A percentile compares a stretch with the other conserved stretches of the same genome.
Evolutionary conservation across 2,329 filamentous ascomycete genomes (phyloP).

Genomic region (Salinomyces thailandicus): DNA sequence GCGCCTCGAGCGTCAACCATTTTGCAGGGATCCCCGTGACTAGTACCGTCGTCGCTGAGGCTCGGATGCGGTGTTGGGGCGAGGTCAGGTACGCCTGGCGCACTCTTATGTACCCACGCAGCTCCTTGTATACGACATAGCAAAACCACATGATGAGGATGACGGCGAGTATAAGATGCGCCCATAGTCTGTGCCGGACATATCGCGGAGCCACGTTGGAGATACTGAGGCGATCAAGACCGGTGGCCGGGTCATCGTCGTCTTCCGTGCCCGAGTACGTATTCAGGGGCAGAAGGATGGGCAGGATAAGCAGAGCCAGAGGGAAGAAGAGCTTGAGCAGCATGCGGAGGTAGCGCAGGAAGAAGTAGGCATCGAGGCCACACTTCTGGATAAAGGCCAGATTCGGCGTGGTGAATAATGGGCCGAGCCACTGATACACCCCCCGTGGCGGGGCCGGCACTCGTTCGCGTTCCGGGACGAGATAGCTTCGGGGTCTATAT

Average conservation of each 20-base stretch:
- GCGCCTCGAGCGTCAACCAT: slow-evolving; percentile 75
- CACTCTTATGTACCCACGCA: slow-evolving; percentile 81
- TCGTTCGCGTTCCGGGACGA: slow-evolving; percentile 75
- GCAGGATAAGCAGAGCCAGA: slow-evolving; percentile 65
- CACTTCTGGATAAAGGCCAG: slow-evolving; percentile 91
- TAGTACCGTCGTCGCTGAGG: slow-evolving; percentile 89
- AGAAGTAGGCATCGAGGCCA: slow-evolving; percentile 94
- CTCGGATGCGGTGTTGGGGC: slow-evolving; percentile 83
- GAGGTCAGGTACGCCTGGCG: slow-evolving; percentile 91
- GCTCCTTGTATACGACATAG: slow-evolving; percentile 73
- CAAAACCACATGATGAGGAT: slow-evolving; percentile 74
- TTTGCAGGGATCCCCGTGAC: slow-evolving; percentile 83
- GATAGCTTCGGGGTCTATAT: slow-evolving; percentile 79
- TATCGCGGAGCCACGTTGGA: slow-evolving; percentile 65
- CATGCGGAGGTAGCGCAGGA: slow-evolving; percentile 77
- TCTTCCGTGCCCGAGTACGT: slow-evolving; percentile 51
- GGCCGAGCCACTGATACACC: slow-evolving; percentile 44
- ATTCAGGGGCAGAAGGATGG: slow-evolving; percentile 80
- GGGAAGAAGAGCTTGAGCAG: slow-evolving; percentile 88
- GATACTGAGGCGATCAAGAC: slow-evolving; percentile 77
- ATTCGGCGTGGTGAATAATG: slow-evolving; percentile 56
- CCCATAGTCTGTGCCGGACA: slow-evolving; percentile 60
- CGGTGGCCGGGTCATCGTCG: slow-evolving; percentile 42
- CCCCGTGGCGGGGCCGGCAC: slow-evolving; percentile 60
- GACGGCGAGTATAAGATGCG: slow-evolving; percentile 71